Base-by-base conservation (phyloP, 2,329 filamentous ascomycete genomes). In the Epichloe hybrida region DNA sequence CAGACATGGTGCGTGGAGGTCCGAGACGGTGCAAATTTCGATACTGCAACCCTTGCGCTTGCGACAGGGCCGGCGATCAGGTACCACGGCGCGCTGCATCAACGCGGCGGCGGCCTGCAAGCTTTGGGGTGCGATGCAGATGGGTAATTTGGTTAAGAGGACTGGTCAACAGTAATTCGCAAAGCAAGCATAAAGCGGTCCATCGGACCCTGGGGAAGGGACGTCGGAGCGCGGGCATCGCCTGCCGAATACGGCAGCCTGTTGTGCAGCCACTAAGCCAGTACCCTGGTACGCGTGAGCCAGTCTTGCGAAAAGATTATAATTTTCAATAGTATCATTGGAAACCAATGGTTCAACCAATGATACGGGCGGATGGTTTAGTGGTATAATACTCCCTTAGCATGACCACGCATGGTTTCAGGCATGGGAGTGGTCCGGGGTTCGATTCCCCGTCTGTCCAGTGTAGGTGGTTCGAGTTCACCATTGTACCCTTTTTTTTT, bases 1-100 rank as follows among this genome's bases (percentile, higher is more conserved):
- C 67, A 49, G 67, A 69, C 67, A 69, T 68, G 58, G 51, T 46
- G 49, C 50, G 37, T 34, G 48, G 40, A 43, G 9, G 43, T 27
- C 43, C 0, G 40, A 11, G 45, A 39, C 50, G 23, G 23, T 27
- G 35, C 20, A 37, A n/a, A 48, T 8, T 20, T 37, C 4, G 46
- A 35, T 48, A 8, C 36, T n/a, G 9, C 17, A 13, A 40, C 9
- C 21, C 17, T 17, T 17, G 39, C 51, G 37, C 17, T 17, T 17
- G 39, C 51, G 37, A 27, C 39, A 13, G 43, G 17, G 40, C 48
- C 51, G 17, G 48, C 39, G 48, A 50, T 48, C 40, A 50, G 51
- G 45, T 48, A 50, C 43, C 44, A 44, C 48, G 31, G 23, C 23
- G 23, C 23, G 48, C 51, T 48, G 47, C 47, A 47, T 50, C 39